Evolutionary conservation across 352 stramenopile genomes (phyloP), one percentile per base, ranked within the genome.

Genomic region (Phytophthora foliorum): DNA sequence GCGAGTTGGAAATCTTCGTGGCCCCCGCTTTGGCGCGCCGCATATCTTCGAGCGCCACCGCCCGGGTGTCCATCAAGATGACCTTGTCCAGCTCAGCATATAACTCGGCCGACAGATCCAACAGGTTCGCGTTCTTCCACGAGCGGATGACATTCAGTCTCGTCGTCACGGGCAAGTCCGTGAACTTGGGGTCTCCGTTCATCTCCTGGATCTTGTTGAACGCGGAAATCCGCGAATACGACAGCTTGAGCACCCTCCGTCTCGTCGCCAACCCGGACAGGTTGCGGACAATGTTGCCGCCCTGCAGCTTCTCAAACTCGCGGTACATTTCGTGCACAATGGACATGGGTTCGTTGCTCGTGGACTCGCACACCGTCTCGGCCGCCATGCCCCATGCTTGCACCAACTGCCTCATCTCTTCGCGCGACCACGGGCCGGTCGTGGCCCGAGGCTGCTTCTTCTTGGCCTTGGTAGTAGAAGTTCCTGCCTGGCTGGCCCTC

Each of bases 151-250:
- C 49, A 9, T 39, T 69, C 27, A 69, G 57, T 24, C 74, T 60
- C 16, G 59, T 48, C 0, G 49, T 32, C 13, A 42, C 1, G 0
- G 71, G 51, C 14, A 82, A 52, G 17, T 74, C 60, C 3, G 63
- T 53, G 52, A 75, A 82, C 39, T 51, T 62, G 1, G 42, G 21
- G 22, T 73, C 60, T 39, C 71, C 74, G 39, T 75, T 77, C 56
- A 75, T 66, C 44, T 77, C 56, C 44, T 82, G 74, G 17, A 73
- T 72, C 48, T 72, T 63, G 53, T 82, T 62, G 36, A 78, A 82
- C 7, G 64, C 71, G 0, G 56, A 31, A 24, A 82, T 73, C 50
- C 57, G 57, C 3, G 57, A 66, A 22, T 65, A 77, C 24, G 74
- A 80, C 34, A 67, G 69, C 44, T 70, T 74, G 39, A 82, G 39